These are phyloP conservation scores for Smallanthus sonchifolius DNA, from an alignment of 129 eudicot species.

Conservation along the genomic window DNA sequence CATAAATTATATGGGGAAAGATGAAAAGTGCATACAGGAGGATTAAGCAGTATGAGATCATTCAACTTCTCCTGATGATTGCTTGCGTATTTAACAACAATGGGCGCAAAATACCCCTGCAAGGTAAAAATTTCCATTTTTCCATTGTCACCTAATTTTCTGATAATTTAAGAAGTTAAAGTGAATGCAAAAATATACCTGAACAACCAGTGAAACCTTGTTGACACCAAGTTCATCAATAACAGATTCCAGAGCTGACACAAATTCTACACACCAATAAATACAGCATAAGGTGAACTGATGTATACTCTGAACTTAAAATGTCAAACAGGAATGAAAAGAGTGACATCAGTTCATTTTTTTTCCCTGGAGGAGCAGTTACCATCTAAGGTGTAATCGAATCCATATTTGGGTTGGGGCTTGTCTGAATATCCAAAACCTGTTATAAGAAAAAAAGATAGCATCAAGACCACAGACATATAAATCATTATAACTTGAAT, in stretches of 20 bases:
- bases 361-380: background rate
- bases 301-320: background rate
- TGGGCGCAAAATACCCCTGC: constrained; percentile 96
- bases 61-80: constrained; percentile 79
- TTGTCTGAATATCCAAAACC: constrained; percentile 99
- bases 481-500: background rate
- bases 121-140: constrained; percentile 7
- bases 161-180: constrained; percentile 13
- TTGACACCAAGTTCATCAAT: constrained; percentile 52
- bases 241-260: constrained; percentile 72
- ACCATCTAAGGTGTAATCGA: constrained; percentile 94
- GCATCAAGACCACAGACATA: constrained; percentile 14
- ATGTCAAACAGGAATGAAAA: background rate
- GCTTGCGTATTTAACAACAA: constrained; percentile 89
- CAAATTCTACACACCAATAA: constrained; percentile 59
- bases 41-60: constrained; percentile 87
- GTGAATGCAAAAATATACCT: constrained; percentile 44
- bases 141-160: background rate
- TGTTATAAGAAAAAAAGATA: constrained; percentile 25
- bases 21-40: constrained; percentile 57
- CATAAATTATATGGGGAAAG: background rate
- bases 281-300: background rate
- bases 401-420: constrained; percentile 93
- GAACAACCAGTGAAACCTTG: constrained; percentile 85
- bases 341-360: background rate